Evolutionary conservation across 108 stramenopile genomes (phyloP).

Genomic region (Cylindrotheca fusiformis): DNA sequence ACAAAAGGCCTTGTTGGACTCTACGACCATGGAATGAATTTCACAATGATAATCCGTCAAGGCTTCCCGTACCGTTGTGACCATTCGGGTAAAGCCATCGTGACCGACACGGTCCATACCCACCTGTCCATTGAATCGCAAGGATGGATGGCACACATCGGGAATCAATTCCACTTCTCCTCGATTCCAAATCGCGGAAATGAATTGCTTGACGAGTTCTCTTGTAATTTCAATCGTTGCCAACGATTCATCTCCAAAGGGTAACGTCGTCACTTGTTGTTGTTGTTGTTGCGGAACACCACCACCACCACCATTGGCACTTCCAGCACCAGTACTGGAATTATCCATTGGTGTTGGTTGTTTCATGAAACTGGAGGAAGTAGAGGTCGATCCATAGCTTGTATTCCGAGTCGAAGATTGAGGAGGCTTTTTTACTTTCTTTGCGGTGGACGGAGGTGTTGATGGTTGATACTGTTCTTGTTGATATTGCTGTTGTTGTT

Average conservation of each 20-base stretch:
- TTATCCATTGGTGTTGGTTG: background rate
- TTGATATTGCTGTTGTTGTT: constrained; percentile 4
- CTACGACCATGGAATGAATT: constrained; percentile 61
- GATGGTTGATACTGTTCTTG: background rate
- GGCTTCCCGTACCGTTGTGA: constrained; percentile 39
- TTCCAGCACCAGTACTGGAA: background rate
- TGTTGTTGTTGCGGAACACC: constrained; percentile 4
- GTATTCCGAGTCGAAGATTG: background rate
- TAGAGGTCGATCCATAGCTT: no score
- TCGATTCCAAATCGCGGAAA: constrained; percentile 63
- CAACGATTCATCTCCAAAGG: background rate
- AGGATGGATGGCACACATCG: constrained; percentile 33
- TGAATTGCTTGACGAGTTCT: constrained; percentile 50
- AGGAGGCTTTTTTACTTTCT: background rate
- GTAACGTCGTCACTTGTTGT: background rate
- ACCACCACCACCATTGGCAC: background rate
- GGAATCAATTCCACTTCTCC: constrained; percentile 49
- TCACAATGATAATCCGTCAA: constrained; percentile 59
- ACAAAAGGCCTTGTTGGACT: constrained; percentile 59
- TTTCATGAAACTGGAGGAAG: no score
- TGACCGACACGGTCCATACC: constrained; percentile 60
- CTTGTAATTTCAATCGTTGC: constrained; percentile 41
- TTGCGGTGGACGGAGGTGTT: background rate
- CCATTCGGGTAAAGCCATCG: constrained; percentile 57
- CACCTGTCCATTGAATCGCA: constrained; percentile 54